phyloP scores from a whole-genome alignment of 2,329 filamentous ascomycete genomes.

The Xylariaceae sp. region DNA sequence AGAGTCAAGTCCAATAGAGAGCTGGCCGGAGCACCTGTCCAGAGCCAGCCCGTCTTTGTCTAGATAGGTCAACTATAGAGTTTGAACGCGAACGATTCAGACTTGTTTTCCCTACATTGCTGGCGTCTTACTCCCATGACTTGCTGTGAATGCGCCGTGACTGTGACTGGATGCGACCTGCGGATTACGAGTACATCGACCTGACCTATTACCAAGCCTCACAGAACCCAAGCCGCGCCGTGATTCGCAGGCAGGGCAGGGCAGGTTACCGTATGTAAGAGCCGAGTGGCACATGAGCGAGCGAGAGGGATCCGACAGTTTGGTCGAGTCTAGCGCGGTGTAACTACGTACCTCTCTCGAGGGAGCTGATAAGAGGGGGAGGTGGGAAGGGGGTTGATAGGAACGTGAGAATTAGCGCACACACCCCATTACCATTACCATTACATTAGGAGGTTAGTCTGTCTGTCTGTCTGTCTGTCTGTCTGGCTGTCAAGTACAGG shows the following conservation, averaged over 20 bases:
- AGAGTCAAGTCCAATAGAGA: not conserved
- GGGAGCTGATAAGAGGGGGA: not conserved
- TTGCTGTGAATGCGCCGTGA: too few relatives aligned
- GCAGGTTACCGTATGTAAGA: not conserved
- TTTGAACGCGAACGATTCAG: slow-evolving; percentile 6
- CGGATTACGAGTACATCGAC: too few relatives aligned
- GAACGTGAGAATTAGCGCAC: too few relatives aligned
- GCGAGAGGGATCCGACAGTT: slow-evolving; percentile 11
- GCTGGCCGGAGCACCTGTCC: not conserved
- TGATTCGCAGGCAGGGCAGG: too few relatives aligned
- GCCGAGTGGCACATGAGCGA: not conserved
- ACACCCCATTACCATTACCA: too few relatives aligned
- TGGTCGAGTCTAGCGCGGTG: slow-evolving; percentile 14
- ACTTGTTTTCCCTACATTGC: not conserved
- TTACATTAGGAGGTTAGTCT: too few relatives aligned
- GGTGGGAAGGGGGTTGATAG: too few relatives aligned
- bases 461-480: too few relatives aligned
- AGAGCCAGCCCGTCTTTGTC: not conserved
- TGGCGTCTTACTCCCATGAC: not conserved
- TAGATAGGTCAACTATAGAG: slow-evolving; percentile 3
- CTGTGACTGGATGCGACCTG: too few relatives aligned
- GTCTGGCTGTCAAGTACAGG: too few relatives aligned
- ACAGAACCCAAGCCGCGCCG: too few relatives aligned
- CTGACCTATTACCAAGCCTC: too few relatives aligned
- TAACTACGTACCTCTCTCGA: slow-evolving; percentile 3